Conservation (phyloP, 164 flowering plant genomes). For the Cinnamomum chago region DNA sequence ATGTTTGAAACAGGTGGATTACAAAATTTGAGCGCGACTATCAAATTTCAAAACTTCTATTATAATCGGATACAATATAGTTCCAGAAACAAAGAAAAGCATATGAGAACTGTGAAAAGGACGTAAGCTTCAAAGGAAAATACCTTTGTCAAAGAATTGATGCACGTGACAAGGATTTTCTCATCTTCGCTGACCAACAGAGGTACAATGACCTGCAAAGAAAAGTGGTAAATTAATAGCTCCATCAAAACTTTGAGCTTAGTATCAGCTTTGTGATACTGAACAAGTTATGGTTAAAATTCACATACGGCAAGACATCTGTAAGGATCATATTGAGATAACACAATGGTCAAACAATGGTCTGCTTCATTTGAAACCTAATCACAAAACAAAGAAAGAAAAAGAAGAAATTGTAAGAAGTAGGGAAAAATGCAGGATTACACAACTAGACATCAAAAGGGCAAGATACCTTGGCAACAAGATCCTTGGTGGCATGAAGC, state of each 20-base stretch:
- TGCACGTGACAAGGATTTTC: slow-evolving; percentile 89
- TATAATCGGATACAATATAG: neutral
- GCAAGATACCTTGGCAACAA: slow-evolving; percentile 59
- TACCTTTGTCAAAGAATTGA: slow-evolving; percentile 96
- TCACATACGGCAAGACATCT: slow-evolving; percentile 77
- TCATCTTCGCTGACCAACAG: slow-evolving; percentile 91
- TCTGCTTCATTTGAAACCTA: slow-evolving; percentile 94
- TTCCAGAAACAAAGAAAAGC: neutral
- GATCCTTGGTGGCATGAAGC: slow-evolving; percentile 80
- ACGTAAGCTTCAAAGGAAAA: neutral
- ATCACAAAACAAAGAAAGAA: neutral
- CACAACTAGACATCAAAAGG: neutral
- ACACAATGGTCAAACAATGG: slow-evolving; percentile 65
- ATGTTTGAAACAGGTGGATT: too few species aligned
- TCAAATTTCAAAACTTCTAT: neutral
- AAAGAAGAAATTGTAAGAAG: slow-evolving; percentile 10
- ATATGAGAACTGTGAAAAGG: neutral
- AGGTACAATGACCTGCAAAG: slow-evolving; percentile 78
- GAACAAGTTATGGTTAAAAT: neutral
- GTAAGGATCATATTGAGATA: slow-evolving; percentile 83
- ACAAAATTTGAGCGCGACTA: neutral
- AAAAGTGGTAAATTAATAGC: neutral
- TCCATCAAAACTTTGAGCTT: neutral
- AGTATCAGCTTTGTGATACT: neutral
- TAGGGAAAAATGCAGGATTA: neutral